These are phyloP conservation scores for Myrica gale DNA, from an alignment of 306 rosid species.

Conservation along the genomic window DNA sequence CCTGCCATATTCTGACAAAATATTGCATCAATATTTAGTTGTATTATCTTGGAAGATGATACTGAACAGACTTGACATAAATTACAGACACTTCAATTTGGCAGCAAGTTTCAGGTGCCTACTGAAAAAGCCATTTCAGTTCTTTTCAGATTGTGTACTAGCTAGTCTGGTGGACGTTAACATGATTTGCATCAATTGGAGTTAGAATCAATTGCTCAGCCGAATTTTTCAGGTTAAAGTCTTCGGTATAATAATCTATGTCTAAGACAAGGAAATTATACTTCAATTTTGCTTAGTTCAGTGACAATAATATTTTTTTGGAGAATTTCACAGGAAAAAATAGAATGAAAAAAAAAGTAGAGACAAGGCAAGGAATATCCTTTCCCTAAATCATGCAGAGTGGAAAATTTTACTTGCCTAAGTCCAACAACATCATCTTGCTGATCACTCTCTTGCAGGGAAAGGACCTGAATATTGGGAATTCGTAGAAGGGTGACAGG, in stretches of 20 bases:
- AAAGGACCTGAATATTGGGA: conserved; percentile 31
- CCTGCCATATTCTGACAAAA: conserved; percentile 86
- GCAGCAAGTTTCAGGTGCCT: not conserved
- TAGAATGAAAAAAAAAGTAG: not conserved
- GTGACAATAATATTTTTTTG: not conserved
- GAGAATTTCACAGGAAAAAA: not conserved
- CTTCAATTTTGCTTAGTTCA: not conserved
- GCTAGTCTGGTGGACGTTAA: not conserved
- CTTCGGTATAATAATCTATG: not conserved
- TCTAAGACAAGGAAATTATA: not conserved
- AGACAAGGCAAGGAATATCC: not conserved
- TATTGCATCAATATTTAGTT: conserved; percentile 15
- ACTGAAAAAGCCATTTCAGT: not conserved
- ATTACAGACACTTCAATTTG: conserved; percentile 3
- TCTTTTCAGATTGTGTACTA: not conserved
- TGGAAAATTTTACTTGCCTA: conserved; percentile 51
- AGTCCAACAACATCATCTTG: conserved; percentile 40
- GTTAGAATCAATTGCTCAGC: not conserved
- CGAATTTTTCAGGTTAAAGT: not conserved
- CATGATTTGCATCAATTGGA: not conserved
- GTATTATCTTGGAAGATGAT: conserved; percentile 23
- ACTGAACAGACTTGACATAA: conserved; percentile 10
- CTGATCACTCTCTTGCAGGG: conserved; percentile 37
- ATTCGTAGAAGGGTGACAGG: conserved; percentile 66
- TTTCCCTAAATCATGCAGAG: not conserved